Evolutionary conservation across 371 early-diverging fungal species (phyloP).

Genomic region (Zychaea mexicana): DNA sequence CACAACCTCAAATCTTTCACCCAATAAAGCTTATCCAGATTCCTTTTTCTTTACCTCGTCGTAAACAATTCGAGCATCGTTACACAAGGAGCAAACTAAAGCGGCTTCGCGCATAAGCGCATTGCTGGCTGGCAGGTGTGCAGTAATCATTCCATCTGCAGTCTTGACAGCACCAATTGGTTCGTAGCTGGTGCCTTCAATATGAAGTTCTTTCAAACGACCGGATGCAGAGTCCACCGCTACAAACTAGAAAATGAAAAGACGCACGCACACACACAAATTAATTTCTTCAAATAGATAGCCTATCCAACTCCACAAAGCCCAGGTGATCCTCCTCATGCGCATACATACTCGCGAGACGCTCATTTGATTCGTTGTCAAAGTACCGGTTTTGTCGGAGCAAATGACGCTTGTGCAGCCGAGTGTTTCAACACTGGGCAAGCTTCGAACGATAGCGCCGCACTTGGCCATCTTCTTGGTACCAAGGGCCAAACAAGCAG

Average conservation of each 20-base stretch:
- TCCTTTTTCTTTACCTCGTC: conserved; percentile 48
- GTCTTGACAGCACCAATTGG: conserved; percentile 74
- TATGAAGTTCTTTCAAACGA: conserved; percentile 63
- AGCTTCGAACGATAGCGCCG: conserved; percentile 94
- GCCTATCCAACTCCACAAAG: too few species aligned
- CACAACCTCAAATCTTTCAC: too few species aligned
- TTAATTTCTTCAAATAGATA: too few species aligned
- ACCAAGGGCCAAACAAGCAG: conserved; percentile 95
- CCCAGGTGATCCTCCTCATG: too few species aligned
- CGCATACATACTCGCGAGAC: conserved; percentile 67
- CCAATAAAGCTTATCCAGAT: background rate
- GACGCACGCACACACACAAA: too few species aligned
- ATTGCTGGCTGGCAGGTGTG: conserved; percentile 51
- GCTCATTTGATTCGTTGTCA: conserved; percentile 98
- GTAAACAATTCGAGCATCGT: conserved; percentile 85
- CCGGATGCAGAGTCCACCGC: conserved; percentile 46
- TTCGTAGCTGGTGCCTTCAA: conserved; percentile 86
- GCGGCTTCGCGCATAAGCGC: conserved; percentile 71
- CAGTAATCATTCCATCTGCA: conserved; percentile 47
- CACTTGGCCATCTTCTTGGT: conserved; percentile 96
- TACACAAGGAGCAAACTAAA: conserved; percentile 88
- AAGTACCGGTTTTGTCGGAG: conserved; percentile 98
- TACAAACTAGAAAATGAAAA: conserved; percentile 25
- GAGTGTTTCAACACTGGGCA: conserved; percentile 95
- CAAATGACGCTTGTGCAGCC: conserved; percentile 97